These are phyloP conservation scores for Amniculicola lignicola DNA, from an alignment of 495 filamentous ascomycete species.

Conservation along the genomic window DNA sequence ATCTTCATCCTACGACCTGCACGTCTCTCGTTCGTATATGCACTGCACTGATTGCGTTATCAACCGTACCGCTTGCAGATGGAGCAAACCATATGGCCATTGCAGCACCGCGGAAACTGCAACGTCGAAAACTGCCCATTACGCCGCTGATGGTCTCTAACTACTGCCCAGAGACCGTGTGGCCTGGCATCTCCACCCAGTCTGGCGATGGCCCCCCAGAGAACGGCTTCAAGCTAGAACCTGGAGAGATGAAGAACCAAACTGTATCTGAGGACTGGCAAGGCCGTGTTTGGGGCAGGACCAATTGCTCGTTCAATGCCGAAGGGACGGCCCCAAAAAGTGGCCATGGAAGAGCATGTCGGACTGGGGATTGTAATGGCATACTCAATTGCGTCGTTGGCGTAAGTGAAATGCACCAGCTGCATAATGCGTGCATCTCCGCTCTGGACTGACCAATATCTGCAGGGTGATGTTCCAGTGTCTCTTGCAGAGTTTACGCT, in stretches of 20 bases:
- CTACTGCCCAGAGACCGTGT: constrained; percentile 62
- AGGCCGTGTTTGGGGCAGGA: constrained; percentile 75
- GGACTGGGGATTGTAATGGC: constrained; percentile 71
- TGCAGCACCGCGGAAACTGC: constrained; percentile 21
- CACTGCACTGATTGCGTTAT: constrained; percentile 6
- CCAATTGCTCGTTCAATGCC: constrained; percentile 71
- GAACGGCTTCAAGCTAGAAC: constrained; percentile 61
- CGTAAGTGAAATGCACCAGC: constrained; percentile 47
- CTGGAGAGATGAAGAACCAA: constrained; percentile 50
- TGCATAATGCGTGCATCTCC: constrained; percentile 11
- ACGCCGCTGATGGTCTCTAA: constrained; percentile 55
- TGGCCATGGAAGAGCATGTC: constrained; percentile 56
- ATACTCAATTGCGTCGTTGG: constrained; percentile 61
- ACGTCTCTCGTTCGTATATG: constrained; percentile 9
- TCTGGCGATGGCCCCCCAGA: constrained; percentile 58
- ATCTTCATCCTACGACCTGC: neutral
- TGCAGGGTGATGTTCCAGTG: constrained; percentile 58
- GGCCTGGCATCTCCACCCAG: constrained; percentile 68
- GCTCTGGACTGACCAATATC: neutral
- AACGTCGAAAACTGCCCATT: constrained; percentile 26
- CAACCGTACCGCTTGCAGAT: constrained; percentile 16
- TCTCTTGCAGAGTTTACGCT: constrained; percentile 77
- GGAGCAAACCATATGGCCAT: constrained; percentile 30
- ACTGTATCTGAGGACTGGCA: constrained; percentile 68
- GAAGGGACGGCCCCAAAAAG: constrained; percentile 53